Base-by-base conservation (phyloP, 2,329 filamentous ascomycete genomes). In the Aureobasidium sp. region DNA sequence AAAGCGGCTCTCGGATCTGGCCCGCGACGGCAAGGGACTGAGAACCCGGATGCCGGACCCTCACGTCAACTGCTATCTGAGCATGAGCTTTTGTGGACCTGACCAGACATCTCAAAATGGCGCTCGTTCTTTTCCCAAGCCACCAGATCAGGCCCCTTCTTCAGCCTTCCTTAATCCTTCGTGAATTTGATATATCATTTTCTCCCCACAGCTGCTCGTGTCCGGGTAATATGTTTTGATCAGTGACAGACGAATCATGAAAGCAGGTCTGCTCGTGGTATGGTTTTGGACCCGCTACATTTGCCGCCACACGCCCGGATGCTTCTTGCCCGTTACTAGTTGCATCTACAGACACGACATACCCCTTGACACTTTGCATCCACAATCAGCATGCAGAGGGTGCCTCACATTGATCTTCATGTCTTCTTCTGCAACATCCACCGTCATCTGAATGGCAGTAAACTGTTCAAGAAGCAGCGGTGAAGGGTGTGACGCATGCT, bases 361-460 rank as follows among this genome's bases (percentile, higher is more conserved):
- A 30, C 45, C 45, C 34, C 45, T 49, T 49, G 45, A 49, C 45
- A 30, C 17, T 49, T 21, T 38, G 30, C 24, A 34, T 34, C 35
- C 30, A 12, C 25, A 27, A 37, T 19, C 10, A 21, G 22, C 21
- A 48, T 39, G 45, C 34, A 49, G 22, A 39, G 29, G 11, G 34
- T 16, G 34, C 45, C 45, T 49, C 34, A 49, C 45, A 10, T 49
- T 11, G 45, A 49, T 39, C 34, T 49, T 29, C 24, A 49, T 49
- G 34, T 38, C 24, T 39, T 38, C 3, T 39, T 38, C 45, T 49
- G 45, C 34, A 49, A 14, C 27, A 24, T 11, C 45, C n/a, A 24
- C 17, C 22, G 14, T 19, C 11, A 19, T 37, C 10, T 27, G 45
- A 39, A 22, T 16, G 45, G 22, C 5, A 49, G 34, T 34, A 22